phyloP scores from a whole-genome alignment of 1,284 basidiomycete genomes.

The Lentinula novae-zelandiae region DNA sequence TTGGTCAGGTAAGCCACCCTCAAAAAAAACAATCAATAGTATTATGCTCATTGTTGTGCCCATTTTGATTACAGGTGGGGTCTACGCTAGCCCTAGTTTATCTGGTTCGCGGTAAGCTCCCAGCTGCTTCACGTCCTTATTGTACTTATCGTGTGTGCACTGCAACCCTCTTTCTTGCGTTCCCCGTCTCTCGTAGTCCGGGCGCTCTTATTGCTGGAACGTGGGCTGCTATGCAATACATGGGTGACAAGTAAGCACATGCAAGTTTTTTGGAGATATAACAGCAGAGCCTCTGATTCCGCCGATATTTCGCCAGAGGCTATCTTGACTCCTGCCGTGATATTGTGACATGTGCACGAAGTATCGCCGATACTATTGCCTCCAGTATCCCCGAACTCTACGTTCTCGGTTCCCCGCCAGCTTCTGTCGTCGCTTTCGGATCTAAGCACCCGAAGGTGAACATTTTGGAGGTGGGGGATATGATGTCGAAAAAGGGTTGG shows the following conservation, averaged over 20 bases:
- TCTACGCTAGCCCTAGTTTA: slow-evolving; percentile 82
- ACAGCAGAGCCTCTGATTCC: not conserved
- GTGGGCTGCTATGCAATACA: slow-evolving; percentile 94
- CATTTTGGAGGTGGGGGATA: slow-evolving; percentile 87
- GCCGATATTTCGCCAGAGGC: slow-evolving; percentile 52
- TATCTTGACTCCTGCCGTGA: slow-evolving; percentile 86
- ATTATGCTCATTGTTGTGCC: slow-evolving; percentile 6
- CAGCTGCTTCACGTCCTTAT: not conserved
- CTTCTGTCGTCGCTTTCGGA: slow-evolving; percentile 88
- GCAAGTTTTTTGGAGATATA: slow-evolving; percentile 5
- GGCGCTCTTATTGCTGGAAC: slow-evolving; percentile 92
- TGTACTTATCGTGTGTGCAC: not conserved
- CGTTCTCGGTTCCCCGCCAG: slow-evolving; percentile 85
- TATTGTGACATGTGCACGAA: slow-evolving; percentile 76
- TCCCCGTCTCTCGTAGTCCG: slow-evolving; percentile 47
- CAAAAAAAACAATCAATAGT: not conserved
- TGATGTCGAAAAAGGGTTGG: slow-evolving; percentile 84
- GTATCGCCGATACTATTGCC: slow-evolving; percentile 64
- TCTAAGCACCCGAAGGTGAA: slow-evolving; percentile 59
- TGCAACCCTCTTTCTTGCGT: not conserved
- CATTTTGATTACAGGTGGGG: slow-evolving; percentile 46
- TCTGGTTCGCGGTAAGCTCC: slow-evolving; percentile 78
- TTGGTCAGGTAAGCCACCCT: slow-evolving; percentile 61
- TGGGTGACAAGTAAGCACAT: slow-evolving; percentile 72
- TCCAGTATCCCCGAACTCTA: slow-evolving; percentile 76